Conservation (phyloP, 129 eudicot genomes). For the Kitagawia praeruptora region DNA sequence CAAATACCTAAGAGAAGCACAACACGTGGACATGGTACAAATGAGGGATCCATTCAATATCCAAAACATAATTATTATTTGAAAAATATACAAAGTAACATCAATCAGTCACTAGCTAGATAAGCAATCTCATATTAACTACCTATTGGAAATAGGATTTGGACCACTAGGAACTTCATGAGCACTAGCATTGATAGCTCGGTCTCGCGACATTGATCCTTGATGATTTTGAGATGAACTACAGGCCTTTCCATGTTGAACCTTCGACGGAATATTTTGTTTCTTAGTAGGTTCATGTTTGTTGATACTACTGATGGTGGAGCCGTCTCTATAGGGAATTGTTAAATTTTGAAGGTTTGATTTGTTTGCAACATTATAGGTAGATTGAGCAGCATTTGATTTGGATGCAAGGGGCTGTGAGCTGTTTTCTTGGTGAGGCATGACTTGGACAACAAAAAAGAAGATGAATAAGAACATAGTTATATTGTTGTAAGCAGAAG, state of each 20-base stretch:
- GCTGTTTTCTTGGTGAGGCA: not conserved
- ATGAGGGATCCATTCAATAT: not conserved
- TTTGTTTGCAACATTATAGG: not conserved
- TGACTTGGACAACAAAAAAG: not conserved
- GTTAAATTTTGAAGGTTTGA: not conserved
- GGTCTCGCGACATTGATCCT: constrained; percentile 1
- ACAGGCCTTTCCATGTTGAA: not conserved
- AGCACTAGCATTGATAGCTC: constrained; percentile 14
- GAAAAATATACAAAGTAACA: not conserved
- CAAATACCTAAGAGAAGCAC: not conserved
- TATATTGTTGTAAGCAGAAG: not conserved
- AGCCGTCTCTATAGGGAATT: not conserved
- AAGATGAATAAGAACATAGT: not conserved
- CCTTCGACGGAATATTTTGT: not conserved
- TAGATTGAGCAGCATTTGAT: not conserved
- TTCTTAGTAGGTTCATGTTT: not conserved
- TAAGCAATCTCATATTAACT: not conserved
- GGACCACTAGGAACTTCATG: constrained; percentile 30
- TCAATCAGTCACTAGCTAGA: not conserved
- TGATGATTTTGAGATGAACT: not conserved
- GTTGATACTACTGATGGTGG: not conserved
- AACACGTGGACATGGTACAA: not conserved
- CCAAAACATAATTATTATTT: not conserved
- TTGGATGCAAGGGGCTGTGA: not conserved
- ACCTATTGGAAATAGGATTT: constrained; percentile 24